Conservation (phyloP, 805 yeast species). For the Ogataea chonburiensis region DNA sequence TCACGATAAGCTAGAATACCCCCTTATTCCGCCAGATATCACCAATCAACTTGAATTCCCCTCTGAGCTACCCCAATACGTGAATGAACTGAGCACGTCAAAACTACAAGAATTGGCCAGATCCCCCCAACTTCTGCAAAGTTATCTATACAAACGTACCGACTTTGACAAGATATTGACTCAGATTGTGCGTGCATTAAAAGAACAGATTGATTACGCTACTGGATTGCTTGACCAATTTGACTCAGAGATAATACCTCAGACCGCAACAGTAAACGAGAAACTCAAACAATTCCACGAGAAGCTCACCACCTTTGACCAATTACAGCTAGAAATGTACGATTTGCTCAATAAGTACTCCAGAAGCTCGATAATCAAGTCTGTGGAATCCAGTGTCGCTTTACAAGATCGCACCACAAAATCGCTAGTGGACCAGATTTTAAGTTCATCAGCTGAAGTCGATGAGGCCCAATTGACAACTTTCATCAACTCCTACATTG, state of each 20-base stretch:
- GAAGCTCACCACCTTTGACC: conserved; percentile 21
- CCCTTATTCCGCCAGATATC: conserved; percentile 22
- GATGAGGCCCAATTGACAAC: conserved; percentile 31
- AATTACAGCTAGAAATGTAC: conserved; percentile 31
- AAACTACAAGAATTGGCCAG: conserved; percentile 23
- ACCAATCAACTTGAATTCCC: conserved; percentile 11
- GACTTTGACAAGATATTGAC: conserved; percentile 14
- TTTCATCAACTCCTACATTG: conserved; percentile 43
- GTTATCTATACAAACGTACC: conserved; percentile 20
- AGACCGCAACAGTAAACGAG: conserved; percentile 21
- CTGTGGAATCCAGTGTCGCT: conserved; percentile 34
- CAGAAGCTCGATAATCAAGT: conserved; percentile 36
- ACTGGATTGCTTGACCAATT: conserved; percentile 27
- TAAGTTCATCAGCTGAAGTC: conserved; percentile 18
- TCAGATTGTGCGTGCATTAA: conserved; percentile 34
- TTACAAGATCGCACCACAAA: conserved; percentile 21
- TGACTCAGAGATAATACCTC: conserved; percentile 22
- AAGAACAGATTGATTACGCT: conserved; percentile 39
- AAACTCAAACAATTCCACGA: conserved; percentile 27
- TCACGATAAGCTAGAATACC: conserved; percentile 24
- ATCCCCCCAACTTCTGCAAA: conserved; percentile 18
- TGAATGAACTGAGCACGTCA: conserved; percentile 23
- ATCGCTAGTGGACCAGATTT: conserved; percentile 16
- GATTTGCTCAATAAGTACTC: conserved; percentile 30
- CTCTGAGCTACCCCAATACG: conserved; percentile 22